Conservation (phyloP, 2,329 filamentous ascomycete genomes). For the Cladosporium colombiae region DNA sequence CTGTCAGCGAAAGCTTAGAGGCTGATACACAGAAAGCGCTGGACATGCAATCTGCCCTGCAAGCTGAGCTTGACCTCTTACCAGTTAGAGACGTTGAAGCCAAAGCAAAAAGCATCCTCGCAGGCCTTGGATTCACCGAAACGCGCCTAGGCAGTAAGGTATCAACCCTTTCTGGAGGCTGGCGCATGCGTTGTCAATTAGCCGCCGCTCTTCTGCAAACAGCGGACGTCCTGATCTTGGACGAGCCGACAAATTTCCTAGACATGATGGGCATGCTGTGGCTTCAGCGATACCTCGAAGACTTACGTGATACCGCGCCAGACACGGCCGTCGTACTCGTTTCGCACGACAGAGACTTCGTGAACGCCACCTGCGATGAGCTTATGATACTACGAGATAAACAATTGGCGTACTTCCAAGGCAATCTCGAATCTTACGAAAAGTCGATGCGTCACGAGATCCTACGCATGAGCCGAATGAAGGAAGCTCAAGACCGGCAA, state of each 20-base stretch:
- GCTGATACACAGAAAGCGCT: conserved; percentile 68
- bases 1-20: conserved; percentile 53
- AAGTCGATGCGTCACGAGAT: conserved; percentile 40
- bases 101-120: conserved; percentile 65
- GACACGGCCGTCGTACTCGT: conserved; percentile 70
- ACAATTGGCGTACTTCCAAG: conserved; percentile 71
- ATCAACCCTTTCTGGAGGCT: conserved; percentile 68
- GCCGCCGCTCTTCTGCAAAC: conserved; percentile 66
- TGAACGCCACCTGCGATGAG: conserved; percentile 72
- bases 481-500: conserved; percentile 78
- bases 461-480: conserved; percentile 66
- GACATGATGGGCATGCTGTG: conserved; percentile 82
- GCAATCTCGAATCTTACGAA: conserved; percentile 72
- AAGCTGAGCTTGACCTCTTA: conserved; percentile 38
- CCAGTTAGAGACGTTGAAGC: conserved; percentile 48
- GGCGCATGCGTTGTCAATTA: conserved; percentile 47
- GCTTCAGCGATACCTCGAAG: conserved; percentile 71
- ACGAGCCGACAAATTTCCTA: conserved; percentile 86
- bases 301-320: conserved; percentile 48
- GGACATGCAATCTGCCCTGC: conserved; percentile 69
- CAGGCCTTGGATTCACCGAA: conserved; percentile 71
- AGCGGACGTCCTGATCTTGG: conserved; percentile 75
- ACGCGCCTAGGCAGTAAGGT: conserved; percentile 61
- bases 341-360: conserved; percentile 82
- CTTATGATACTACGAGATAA: conserved; percentile 75